Conservation (phyloP, 1,139 yeast genomes). For the Suhomyces taliae region DNA sequence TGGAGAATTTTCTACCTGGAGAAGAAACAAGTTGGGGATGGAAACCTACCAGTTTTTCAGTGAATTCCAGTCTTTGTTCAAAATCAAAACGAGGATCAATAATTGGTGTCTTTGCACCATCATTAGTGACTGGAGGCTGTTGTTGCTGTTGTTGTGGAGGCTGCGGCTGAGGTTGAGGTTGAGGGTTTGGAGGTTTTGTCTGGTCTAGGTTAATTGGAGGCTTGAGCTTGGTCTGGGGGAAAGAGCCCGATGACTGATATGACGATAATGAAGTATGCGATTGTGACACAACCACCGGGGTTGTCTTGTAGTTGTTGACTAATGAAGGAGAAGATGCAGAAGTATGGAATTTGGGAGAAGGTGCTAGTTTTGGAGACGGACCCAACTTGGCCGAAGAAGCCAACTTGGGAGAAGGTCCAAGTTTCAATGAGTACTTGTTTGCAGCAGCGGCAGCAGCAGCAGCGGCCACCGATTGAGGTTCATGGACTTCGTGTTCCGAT, state of each 20-base stretch:
- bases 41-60: slow-evolving; percentile 18
- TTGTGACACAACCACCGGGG: slow-evolving; percentile 3
- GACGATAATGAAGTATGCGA: slow-evolving; percentile 12
- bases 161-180: not conserved
- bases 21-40: slow-evolving; percentile 3
- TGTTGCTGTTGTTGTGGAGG: not conserved
- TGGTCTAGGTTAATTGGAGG: slow-evolving; percentile 7
- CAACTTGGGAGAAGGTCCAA: not conserved
- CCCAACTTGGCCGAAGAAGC: not conserved
- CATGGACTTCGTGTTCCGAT: slow-evolving; percentile 1
- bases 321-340: slow-evolving; percentile 11
- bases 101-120: not conserved
- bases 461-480: slow-evolving; percentile 5
- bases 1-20: slow-evolving; percentile 4
- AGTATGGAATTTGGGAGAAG: slow-evolving; percentile 2
- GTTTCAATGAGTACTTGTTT: slow-evolving; percentile 4
- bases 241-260: slow-evolving; percentile 7
- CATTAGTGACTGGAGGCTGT: not conserved
- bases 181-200: not conserved
- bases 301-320: slow-evolving; percentile 2
- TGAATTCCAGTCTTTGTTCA: too few relatives aligned
- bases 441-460: slow-evolving; percentile 9
- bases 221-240: slow-evolving; percentile 7
- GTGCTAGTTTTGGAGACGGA: not conserved
- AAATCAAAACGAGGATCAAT: too few relatives aligned